Base-by-base conservation (phyloP, 176 grass and related monocot genomes). In the sorghum (Sorghum bicolor) region DNA sequence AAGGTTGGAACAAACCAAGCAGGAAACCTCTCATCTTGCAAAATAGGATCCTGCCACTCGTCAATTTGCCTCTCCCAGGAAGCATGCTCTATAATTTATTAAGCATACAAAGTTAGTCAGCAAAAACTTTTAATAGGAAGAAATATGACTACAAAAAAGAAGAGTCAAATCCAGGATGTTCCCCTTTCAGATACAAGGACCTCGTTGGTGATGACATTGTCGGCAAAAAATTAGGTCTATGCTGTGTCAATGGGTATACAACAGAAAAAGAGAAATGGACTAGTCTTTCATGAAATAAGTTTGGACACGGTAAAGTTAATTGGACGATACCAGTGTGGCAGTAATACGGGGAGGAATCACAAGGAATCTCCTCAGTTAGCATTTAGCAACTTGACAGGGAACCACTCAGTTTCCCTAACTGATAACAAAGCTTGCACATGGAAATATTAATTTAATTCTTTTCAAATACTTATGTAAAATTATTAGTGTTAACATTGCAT, bases 61-160 rank as follows among this genome's bases (percentile, higher is more conserved):
- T 98, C 89, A 87, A 98, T 98, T 82, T 92, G 87, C 33, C 20
- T 74, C 71, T 98, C 96, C 96, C 96, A 98, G 20, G 89, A 91
- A 88, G 82, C 29, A 88, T 93, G 92, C 25, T 94, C 95, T 97
- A 84, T 78, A 61, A 85, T 52, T 68, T 83, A 20, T 74, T 30
- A 14, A 72, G 40, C 70, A 39, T 20, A 85, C 34, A 66, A 17
- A 88, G 47, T 9, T 47, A 72, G 41, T 78, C 44, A 82, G 72
- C 36, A 86, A 77, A 13, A 64, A 70, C 11, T 72, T 33, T 32
- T n/a, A 73, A 74, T 7, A 40, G 10, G 53, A 74, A 22, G 15
- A 60, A 67, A 85, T 76, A n/a, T 40, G 80, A 89, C 19, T 77
- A 82, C 10, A 77, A 29, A 78, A 52, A 37, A 86, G 25, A 83